Conservation (phyloP, 2,329 filamentous ascomycete species). For the Chaetomiaceae sp. region DNA sequence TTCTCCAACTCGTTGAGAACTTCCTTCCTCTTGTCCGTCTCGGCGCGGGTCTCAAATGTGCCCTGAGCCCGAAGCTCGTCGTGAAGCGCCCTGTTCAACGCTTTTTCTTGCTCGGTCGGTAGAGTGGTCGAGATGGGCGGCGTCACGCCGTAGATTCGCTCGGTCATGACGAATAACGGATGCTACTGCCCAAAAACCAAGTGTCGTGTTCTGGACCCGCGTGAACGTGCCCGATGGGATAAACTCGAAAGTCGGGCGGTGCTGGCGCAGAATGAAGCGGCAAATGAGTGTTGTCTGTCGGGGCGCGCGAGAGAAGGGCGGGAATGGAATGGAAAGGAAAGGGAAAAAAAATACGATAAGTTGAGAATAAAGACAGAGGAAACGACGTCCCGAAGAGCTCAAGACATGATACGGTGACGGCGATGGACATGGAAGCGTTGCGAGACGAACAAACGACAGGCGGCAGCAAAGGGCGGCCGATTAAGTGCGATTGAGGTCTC, state of each 20-base stretch:
- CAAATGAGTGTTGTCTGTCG: conserved; percentile 4
- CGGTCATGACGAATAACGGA: conserved; percentile 21
- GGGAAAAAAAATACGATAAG: conserved; percentile 3
- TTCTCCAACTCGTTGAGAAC: conserved; percentile 72
- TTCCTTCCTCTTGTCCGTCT: conserved; percentile 70
- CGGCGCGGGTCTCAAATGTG: conserved; percentile 80
- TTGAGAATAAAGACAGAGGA: background rate
- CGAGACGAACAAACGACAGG: background rate
- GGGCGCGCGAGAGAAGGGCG: background rate
- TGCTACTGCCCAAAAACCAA: background rate
- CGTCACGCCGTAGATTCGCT: conserved; percentile 59
- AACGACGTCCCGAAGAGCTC: conserved; percentile 3
- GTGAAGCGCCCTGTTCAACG: conserved; percentile 71
- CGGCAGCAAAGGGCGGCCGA: background rate
- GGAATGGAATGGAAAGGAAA: background rate
- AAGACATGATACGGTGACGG: conserved; percentile 14
- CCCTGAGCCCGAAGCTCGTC: conserved; percentile 82
- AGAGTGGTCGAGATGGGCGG: conserved; percentile 72
- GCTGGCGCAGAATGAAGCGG: background rate
- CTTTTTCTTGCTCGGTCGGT: conserved; percentile 70
- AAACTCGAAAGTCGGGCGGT: background rate
- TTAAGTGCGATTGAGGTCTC: background rate
- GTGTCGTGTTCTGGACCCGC: background rate
- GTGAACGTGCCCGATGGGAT: background rate
- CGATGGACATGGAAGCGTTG: background rate